Conservation (phyloP, 192 early-diverging fungal genomes). For the Entomortierella chlamydospora region DNA sequence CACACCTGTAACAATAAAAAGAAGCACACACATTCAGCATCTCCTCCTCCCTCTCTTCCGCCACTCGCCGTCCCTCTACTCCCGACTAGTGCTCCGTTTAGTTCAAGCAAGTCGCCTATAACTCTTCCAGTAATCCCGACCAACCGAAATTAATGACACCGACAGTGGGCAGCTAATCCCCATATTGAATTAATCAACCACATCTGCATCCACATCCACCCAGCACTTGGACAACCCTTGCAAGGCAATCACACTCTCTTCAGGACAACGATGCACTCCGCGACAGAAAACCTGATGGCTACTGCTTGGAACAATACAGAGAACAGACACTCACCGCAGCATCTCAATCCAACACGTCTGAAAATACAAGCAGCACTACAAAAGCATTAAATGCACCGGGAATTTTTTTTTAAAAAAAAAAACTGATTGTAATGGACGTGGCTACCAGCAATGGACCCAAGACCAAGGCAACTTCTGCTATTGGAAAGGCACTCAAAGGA, state of each 20-base stretch:
- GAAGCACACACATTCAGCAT: no score
- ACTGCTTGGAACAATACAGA: constrained; percentile 45
- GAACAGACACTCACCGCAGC: constrained; percentile 7
- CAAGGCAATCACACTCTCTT: constrained; percentile 44
- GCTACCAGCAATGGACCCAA: constrained; percentile 10
- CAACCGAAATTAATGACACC: no score
- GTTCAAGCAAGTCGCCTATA: no score
- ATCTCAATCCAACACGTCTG: constrained; percentile 14
- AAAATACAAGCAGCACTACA: no score
- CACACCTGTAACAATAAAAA: no score
- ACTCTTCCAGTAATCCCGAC: no score
- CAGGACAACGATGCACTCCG: constrained; percentile 33
- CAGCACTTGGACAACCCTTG: constrained; percentile 3
- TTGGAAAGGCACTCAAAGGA: constrained; percentile 11
- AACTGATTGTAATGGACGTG: neutral
- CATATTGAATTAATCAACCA: no score
- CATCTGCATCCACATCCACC: no score
- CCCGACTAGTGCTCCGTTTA: no score
- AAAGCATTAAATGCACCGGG: constrained; percentile 18
- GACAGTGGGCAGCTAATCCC: no score
- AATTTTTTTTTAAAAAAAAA: constrained; percentile 32
- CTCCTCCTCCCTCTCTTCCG: no score
- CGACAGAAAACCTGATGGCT: constrained; percentile 39
- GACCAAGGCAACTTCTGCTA: constrained; percentile 7
- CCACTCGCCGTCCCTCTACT: no score